Evolutionary conservation across 768 basidiomycete genomes (phyloP).

Genomic region (Kwoniella shandongensis): DNA sequence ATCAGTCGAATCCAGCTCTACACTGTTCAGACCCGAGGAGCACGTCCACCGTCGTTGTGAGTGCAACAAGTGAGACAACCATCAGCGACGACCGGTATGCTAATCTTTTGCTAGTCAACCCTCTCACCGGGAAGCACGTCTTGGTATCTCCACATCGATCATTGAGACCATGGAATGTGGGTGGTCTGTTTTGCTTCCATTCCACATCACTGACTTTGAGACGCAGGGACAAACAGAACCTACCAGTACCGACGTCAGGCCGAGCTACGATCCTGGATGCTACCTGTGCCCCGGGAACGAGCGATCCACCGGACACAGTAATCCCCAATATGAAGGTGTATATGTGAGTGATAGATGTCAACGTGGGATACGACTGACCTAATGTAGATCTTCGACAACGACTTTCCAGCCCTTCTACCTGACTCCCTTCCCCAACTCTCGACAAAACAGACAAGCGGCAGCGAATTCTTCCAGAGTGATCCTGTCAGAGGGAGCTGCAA

Average conservation of each 20-base stretch:
- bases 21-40: not conserved
- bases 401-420: slow-evolving; percentile 76
- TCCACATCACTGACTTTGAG: not conserved
- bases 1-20: no score
- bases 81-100: not conserved
- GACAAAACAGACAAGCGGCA: no score
- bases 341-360: slow-evolving; percentile 53
- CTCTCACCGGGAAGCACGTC: slow-evolving; percentile 71
- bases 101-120: slow-evolving; percentile 63
- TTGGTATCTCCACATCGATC: slow-evolving; percentile 87
- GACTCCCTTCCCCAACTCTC: slow-evolving; percentile 55
- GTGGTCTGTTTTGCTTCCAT: slow-evolving; percentile 5
- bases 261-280: slow-evolving; percentile 62
- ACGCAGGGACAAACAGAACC: slow-evolving; percentile 73
- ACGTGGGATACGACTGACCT: not conserved
- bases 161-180: slow-evolving; percentile 73
- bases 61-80: not conserved
- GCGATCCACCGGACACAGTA: slow-evolving; percentile 69
- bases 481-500: slow-evolving; percentile 82
- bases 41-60: slow-evolving; percentile 4
- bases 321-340: slow-evolving; percentile 68
- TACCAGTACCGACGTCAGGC: slow-evolving; percentile 60
- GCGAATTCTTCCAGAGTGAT: slow-evolving; percentile 49
- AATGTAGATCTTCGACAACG: slow-evolving; percentile 65
- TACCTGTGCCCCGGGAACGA: slow-evolving; percentile 85